Evolutionary conservation across 495 filamentous ascomycete species (phyloP), one percentile per base, ranked within the genome.

Genomic region (Neurospora pannonica): DNA sequence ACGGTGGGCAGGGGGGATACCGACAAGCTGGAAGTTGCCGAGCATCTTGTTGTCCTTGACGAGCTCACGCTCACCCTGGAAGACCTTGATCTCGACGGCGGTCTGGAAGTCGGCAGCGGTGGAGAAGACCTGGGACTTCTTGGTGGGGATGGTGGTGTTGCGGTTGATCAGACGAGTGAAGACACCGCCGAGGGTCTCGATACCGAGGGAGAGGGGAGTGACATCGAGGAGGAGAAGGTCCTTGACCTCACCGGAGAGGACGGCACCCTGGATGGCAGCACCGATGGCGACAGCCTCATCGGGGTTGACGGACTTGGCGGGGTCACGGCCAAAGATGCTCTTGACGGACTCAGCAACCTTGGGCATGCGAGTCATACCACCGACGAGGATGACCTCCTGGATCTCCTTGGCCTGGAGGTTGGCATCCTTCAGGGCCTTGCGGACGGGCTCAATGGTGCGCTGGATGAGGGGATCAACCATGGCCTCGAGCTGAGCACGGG

Each of bases 321-420:
- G 94, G 40, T 99, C 96, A 83, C 96, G 97, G 76, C 97, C 95
- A 85, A 99, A 99, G 83, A 98, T 94, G 85, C 87, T 90, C 91
- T 97, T 97, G 80, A 98, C 96, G 42, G 94, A 97, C 87, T 98
- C 95, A 76, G 91, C 91, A 79, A 99, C 96, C 91, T 98, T 99
- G 79, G 96, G 96, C 96, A 99, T 99, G 87, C 96, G 97, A 77
- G 97, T 98, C 96, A 98, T 98, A 86, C 96, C 96, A 90, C 96
- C 96, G 72, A 99, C 96, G 36, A 99, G 91, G 83, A 99, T 98
- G 79, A 99, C 93, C 81, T 99, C 96, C 86, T 99, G 94, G 84
- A 99, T 97, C 72, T 99, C 97, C 85, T 93, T 94, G 76, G 96
- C 90, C 85, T 94, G 89, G 67, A 99, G 90, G 82, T 91, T 92